A percentile compares a stretch with the other conserved stretches of the same genome.
Evolutionary conservation across 371 early-diverging fungal species (phyloP).

Genomic region (Funneliformis caledonium): DNA sequence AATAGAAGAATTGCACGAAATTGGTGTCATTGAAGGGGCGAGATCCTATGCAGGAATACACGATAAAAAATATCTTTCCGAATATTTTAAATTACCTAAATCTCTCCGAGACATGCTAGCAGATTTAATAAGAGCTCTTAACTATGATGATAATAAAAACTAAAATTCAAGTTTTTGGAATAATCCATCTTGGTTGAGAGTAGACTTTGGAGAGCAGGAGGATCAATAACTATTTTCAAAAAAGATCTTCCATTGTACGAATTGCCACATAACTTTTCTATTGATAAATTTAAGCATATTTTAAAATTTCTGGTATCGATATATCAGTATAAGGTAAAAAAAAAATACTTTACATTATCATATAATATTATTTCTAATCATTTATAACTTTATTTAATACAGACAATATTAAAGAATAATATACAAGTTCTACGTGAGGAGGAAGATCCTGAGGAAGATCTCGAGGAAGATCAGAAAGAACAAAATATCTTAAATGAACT

Average conservation of each 20-base stretch:
- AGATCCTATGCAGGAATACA: neutral
- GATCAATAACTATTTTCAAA: constrained; percentile 16
- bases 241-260: constrained; percentile 28
- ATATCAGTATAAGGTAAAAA: constrained; percentile 34
- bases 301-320: neutral
- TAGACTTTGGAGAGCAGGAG: constrained; percentile 30
- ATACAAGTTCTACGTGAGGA: constrained; percentile 15
- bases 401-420: constrained; percentile 34
- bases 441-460: constrained; percentile 6
- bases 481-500: constrained; percentile 13
- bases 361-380: constrained; percentile 5
- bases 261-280: constrained; percentile 16
- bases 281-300: constrained; percentile 17
- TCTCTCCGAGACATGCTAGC: constrained; percentile 8
- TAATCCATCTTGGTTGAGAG: constrained; percentile 23
- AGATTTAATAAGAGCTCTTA: constrained; percentile 23
- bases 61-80: constrained; percentile 25
- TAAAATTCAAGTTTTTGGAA: constrained; percentile 34
- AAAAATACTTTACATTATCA: neutral
- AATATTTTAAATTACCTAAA: constrained; percentile 34
- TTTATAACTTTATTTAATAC: constrained; percentile 25
- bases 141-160: constrained; percentile 12
- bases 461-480: neutral
- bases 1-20: constrained; percentile 10
- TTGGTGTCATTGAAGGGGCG: constrained; percentile 26